A percentile compares a stretch with the other conserved stretches of the same genome.
Conservation (phyloP, 2,329 filamentous ascomycete species). For the Fusarium subtropicale region DNA sequence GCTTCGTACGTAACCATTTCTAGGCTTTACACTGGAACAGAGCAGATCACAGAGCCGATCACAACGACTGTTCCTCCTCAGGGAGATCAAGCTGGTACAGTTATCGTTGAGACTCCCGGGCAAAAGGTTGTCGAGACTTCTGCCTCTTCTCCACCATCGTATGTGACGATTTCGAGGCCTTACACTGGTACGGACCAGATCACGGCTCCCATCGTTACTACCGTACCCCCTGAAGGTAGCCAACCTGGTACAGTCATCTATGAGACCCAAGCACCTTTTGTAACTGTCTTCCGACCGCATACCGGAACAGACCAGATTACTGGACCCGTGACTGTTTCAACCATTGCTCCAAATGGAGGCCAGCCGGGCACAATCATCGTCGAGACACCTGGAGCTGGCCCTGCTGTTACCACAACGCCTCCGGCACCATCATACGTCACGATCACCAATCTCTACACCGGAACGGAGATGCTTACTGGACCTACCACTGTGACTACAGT, state of each 20-base stretch:
- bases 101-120: slow-evolving; percentile 27
- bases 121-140: background rate
- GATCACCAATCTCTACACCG: slow-evolving; percentile 19
- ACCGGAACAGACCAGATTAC: slow-evolving; percentile 23
- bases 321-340: slow-evolving; percentile 25
- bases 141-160: slow-evolving; percentile 5
- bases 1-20: slow-evolving; percentile 27
- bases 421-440: slow-evolving; percentile 28
- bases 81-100: slow-evolving; percentile 27
- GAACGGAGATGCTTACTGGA: slow-evolving; percentile 17
- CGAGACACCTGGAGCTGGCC: slow-evolving; percentile 12
- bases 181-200: slow-evolving; percentile 22
- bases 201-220: slow-evolving; percentile 5
- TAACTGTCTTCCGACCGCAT: slow-evolving; percentile 10
- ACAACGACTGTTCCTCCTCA: slow-evolving; percentile 23
- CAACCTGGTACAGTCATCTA: slow-evolving; percentile 30
- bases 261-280: slow-evolving; percentile 26
- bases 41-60: slow-evolving; percentile 7
- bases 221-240: slow-evolving; percentile 13
- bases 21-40: slow-evolving; percentile 22
- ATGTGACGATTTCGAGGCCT: slow-evolving; percentile 23
- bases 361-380: slow-evolving; percentile 28
- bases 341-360: slow-evolving; percentile 15
- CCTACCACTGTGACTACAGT: slow-evolving; percentile 22
- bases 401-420: slow-evolving; percentile 22